Conservation (phyloP, 768 basidiomycete genomes). For the Phaffia tasmanica region DNA sequence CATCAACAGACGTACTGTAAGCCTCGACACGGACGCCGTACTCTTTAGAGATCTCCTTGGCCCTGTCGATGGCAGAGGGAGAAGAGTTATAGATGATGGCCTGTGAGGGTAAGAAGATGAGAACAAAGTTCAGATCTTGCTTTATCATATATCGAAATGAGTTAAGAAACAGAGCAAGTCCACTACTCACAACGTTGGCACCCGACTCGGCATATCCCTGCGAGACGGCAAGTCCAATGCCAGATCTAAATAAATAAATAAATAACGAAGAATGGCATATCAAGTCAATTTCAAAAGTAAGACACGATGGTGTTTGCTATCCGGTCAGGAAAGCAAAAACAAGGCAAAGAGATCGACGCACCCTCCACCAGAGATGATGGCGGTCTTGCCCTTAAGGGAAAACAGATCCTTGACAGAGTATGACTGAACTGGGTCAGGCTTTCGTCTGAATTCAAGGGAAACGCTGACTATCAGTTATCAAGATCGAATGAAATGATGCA, state of each 20-base stretch:
- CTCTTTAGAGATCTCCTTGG: constrained; percentile 22
- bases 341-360: neutral
- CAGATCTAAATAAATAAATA: constrained; percentile 15
- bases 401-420: constrained; percentile 27
- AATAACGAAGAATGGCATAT: neutral
- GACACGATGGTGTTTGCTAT: no score
- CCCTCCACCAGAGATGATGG: constrained; percentile 17
- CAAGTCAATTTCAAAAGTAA: no score
- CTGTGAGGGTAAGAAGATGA: neutral
- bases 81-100: constrained; percentile 27
- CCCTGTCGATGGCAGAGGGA: constrained; percentile 16
- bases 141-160: neutral
- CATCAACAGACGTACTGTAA: neutral
- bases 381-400: constrained; percentile 27
- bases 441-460: no score
- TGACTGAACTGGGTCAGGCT: neutral
- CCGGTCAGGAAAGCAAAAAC: no score
- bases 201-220: constrained; percentile 26
- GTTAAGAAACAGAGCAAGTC: neutral
- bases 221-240: constrained; percentile 26
- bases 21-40: constrained; percentile 21
- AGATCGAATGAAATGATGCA: neutral
- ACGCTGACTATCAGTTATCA: neutral
- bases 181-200: constrained; percentile 9
- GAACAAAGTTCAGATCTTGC: neutral